These are phyloP conservation scores for Monascus ruber DNA, from an alignment of 2,329 filamentous ascomycete species.

Conservation along the genomic window DNA sequence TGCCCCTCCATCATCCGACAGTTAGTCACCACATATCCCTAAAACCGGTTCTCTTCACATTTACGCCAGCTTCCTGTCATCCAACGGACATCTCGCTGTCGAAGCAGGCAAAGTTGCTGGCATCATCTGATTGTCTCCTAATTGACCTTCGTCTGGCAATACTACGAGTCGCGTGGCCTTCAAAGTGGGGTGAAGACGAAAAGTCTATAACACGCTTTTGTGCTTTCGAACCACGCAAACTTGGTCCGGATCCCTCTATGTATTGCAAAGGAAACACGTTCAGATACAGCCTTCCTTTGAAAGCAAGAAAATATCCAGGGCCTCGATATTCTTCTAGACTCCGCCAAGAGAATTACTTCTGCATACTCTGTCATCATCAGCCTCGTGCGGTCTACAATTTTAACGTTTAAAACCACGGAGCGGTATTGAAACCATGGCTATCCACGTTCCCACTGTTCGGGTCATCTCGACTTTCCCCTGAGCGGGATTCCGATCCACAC, in stretches of 20 bases:
- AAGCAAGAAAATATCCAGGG: no score
- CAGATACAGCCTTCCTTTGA: no score
- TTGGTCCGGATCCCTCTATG: no score
- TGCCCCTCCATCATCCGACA: no score
- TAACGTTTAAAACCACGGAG: background rate
- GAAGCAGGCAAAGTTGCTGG: background rate
- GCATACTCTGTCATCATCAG: background rate
- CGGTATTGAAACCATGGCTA: slow-evolving; percentile 13
- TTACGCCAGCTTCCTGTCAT: background rate
- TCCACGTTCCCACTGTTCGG: slow-evolving; percentile 11
- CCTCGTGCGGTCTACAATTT: background rate
- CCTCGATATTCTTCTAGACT: no score
- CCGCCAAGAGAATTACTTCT: background rate
- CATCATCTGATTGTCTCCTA: background rate
- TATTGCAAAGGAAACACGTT: no score
- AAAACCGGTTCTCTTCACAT: no score
- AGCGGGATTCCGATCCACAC: slow-evolving; percentile 11
- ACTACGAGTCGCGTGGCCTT: no score
- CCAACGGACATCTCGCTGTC: background rate
- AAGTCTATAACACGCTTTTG: no score
- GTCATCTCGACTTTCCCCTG: slow-evolving; percentile 16
- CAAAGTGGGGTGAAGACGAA: no score
- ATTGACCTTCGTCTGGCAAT: no score
- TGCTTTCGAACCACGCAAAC: no score
- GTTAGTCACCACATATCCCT: background rate